Evolutionary conservation across 1,139 yeast genomes (phyloP), one percentile per base, ranked within the genome.

Genomic region (Taiozyma sp.): DNA sequence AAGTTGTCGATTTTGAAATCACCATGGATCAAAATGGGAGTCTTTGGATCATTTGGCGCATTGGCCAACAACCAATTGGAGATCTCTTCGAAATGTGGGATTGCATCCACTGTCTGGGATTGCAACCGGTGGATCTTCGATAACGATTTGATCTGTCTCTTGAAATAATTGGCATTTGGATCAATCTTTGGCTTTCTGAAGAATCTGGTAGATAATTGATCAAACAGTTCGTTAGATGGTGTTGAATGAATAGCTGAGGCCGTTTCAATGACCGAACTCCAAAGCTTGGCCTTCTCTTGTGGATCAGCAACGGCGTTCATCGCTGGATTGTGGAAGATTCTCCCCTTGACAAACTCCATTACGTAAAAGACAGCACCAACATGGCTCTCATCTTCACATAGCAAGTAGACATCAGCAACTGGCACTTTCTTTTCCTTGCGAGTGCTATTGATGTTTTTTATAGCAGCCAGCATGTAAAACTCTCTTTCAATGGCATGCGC

Each of bases 401-500:
- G 65, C 5, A 76, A 55, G 52, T 71, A 72, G 4, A 79, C 78
- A 12, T 69, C 62, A 2, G 83, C 82, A 28, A 79, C 73, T 0
- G 83, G 81, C 0, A 83, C 83, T 30, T 51, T 49, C 28, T 60
- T 51, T 0, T 53, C 51, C 27, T 64, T 53, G 14, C 51, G 53
- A 1, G 9, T 19, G 2, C 28, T 14, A 34, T 64, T 63, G 52
- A 62, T 57, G 51, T 74, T 73, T 24, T 71, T 68, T 42, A 79
- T 73, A 3, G 81, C 81, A 48, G 72, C 71, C 43, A 83, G 66
- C 65, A 83, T 75, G 64, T 73, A 73, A 60, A 79, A 83, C 60
- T 83, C 89, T 32, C 88, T 65, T 60, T 83, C 88, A 38, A 83
- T 79, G 8, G 87, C 81, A 64, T 83, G 89, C 0, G 89, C 87